Evolutionary conservation across 805 yeast species (phyloP), one percentile per base, ranked within the genome.

Genomic region (Pichia paraexigua): DNA sequence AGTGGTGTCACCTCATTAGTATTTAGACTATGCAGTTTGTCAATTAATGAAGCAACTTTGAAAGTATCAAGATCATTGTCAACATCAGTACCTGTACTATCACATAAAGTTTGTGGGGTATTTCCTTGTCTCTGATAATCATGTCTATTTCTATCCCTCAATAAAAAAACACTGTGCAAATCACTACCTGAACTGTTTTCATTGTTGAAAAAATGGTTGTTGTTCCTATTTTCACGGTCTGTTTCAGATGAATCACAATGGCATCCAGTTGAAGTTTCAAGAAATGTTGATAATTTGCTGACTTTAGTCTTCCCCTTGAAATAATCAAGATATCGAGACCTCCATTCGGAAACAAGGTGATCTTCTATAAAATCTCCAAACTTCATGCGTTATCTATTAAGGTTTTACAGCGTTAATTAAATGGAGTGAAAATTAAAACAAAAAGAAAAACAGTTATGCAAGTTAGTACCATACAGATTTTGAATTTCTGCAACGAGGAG

Each of bases 301-400:
- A 74, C 57, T 50, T 68, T 59, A 52, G 66, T 67, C 58, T 71
- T 73, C n/a, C 78, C 75, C 46, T 67, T 62, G 56, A 79, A 79
- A 62, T 85, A 85, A 60, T 87, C 87, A 35, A 92, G 72, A 63
- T 91, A 91, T 60, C 83, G 83, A 46, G 82, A 85, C 61, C 80
- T 82, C 98, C 98, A 91, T 61, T 87, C 95, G 4, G 97, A 96
- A 48, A 87, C 85, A 40, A 82, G 71, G 51, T 83, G 82, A 47
- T 82, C 82, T 57, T 75, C 79, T 51, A 85, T 68, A 25, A 85
- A 78, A 57, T 81, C 84, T 10, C 82, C 84, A 62, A 84, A 84
- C 67, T 84, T 83, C 92, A 85, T 85, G 9, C 3, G 6, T 25
- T n/a, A 17, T 10, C 8, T 21, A 13, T 22, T 2, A n/a, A 10